phyloP scores from a whole-genome alignment of 176 grass and related monocot genomes.

The Leersia perrieri region DNA sequence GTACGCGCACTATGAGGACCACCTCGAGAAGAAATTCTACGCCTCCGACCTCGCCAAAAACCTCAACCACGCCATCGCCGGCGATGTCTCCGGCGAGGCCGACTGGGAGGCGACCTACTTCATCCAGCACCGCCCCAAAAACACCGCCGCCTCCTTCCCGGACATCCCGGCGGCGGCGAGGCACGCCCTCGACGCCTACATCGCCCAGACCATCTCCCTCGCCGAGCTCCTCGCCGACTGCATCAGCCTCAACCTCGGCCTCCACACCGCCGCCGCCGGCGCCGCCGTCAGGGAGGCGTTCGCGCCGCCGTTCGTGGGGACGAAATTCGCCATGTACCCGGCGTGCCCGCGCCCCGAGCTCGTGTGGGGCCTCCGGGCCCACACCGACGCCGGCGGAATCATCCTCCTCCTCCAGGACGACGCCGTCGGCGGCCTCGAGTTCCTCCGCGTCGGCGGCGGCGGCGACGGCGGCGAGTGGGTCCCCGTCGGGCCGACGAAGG shows the following conservation, averaged over 20 bases:
- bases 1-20: constrained; percentile 63
- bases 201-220: constrained; percentile 44
- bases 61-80: constrained; percentile 15
- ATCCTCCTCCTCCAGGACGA: constrained; percentile 89
- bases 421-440: constrained; percentile 73
- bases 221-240: constrained; percentile 60
- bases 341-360: constrained; percentile 57
- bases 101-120: constrained; percentile 88
- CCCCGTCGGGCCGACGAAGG: constrained; percentile 43
- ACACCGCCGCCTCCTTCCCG: constrained; percentile 33
- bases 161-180: constrained; percentile 47
- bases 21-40: constrained; percentile 58
- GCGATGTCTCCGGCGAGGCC: constrained; percentile 2
- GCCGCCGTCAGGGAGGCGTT: constrained; percentile 46
- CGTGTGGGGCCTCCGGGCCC: constrained; percentile 70
- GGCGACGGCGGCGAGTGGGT: constrained; percentile 52
- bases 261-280: constrained; percentile 28
- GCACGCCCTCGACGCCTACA: constrained; percentile 55
- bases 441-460: constrained; percentile 28
- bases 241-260: constrained; percentile 68
- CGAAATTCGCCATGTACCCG: constrained; percentile 90
- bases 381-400: constrained; percentile 95
- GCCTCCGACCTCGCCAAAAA: constrained; percentile 50
- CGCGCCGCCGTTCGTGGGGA: constrained; percentile 76
- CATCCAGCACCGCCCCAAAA: constrained; percentile 58